phyloP scores from a whole-genome alignment of 192 early-diverging fungal genomes.

The Rhizophagus prolifer region DNA sequence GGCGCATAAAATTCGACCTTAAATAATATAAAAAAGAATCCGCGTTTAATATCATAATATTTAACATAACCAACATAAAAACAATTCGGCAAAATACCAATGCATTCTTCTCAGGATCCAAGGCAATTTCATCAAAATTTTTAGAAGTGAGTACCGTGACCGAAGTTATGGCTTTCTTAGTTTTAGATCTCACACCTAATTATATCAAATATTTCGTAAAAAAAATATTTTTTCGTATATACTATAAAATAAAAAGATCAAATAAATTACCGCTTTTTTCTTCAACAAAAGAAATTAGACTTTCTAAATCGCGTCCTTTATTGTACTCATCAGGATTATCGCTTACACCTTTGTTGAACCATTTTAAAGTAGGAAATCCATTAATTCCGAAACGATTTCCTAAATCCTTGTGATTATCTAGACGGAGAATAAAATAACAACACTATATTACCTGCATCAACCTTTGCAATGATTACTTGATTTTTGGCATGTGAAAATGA shows the following conservation, averaged over 20 bases:
- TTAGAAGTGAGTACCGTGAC: conserved; percentile 70
- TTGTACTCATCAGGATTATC: conserved; percentile 76
- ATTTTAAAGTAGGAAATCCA: conserved; percentile 92
- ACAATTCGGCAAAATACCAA: conserved; percentile 45
- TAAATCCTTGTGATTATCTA: conserved; percentile 80
- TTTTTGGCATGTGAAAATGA: conserved; percentile 72
- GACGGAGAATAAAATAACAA: background rate
- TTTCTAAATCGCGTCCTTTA: conserved; percentile 80
- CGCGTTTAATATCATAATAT: background rate
- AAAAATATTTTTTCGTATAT: too few species aligned
- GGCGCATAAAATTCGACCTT: conserved; percentile 87
- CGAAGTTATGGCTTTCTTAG: conserved; percentile 68
- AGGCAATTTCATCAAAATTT: conserved; percentile 76
- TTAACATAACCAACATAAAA: background rate
- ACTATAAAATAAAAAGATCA: too few species aligned
- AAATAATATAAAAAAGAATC: background rate
- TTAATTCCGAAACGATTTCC: conserved; percentile 74
- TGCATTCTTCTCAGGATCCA: conserved; percentile 70
- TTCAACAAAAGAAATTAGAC: conserved; percentile 70
- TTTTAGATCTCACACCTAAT: conserved; percentile 57
- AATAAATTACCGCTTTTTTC: conserved; percentile 70
- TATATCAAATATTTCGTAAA: background rate
- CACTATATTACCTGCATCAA: conserved; percentile 55
- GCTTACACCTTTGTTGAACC: conserved; percentile 83
- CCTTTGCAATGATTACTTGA: conserved; percentile 85